These are phyloP conservation scores for Didymellaceae sp. DNA, from an alignment of 2,329 filamentous ascomycete genomes.

Conservation along the genomic window DNA sequence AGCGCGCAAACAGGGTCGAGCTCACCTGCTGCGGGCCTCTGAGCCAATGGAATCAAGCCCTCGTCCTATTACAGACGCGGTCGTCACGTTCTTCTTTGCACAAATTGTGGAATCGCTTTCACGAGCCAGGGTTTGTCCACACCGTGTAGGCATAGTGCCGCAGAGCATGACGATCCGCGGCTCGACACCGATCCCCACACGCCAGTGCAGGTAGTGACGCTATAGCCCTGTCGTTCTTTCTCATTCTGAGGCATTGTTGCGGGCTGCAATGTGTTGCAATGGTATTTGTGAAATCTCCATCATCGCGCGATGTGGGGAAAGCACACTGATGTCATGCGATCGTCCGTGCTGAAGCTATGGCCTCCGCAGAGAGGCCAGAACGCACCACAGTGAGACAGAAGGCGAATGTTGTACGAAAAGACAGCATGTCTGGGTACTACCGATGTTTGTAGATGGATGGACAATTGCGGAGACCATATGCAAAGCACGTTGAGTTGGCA, in stretches of 20 bases:
- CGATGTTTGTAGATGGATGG: neutral
- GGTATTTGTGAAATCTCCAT: constrained; percentile 40
- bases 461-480: neutral
- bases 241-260: constrained; percentile 2
- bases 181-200: constrained; percentile 8
- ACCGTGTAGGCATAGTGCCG: neutral
- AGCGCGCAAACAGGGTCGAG: constrained; percentile 25
- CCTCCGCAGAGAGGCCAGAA: constrained; percentile 11
- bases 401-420: constrained; percentile 7
- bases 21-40: constrained; percentile 18
- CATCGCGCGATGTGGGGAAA: constrained; percentile 31
- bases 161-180: constrained; percentile 8
- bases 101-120: constrained; percentile 30
- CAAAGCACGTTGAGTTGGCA: too few species aligned
- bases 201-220: constrained; percentile 1
- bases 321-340: constrained; percentile 26
- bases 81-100: constrained; percentile 27
- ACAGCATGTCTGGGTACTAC: neutral
- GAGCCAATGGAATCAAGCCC: constrained; percentile 31
- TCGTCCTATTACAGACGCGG: constrained; percentile 16
- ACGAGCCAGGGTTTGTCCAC: constrained; percentile 16
- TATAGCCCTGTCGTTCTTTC: neutral
- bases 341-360: constrained; percentile 26
- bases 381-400: neutral
- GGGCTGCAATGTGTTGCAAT: constrained; percentile 23